phyloP scores from a whole-genome alignment of 441 rosid species.

The Euphorbia schlechtendalii region DNA sequence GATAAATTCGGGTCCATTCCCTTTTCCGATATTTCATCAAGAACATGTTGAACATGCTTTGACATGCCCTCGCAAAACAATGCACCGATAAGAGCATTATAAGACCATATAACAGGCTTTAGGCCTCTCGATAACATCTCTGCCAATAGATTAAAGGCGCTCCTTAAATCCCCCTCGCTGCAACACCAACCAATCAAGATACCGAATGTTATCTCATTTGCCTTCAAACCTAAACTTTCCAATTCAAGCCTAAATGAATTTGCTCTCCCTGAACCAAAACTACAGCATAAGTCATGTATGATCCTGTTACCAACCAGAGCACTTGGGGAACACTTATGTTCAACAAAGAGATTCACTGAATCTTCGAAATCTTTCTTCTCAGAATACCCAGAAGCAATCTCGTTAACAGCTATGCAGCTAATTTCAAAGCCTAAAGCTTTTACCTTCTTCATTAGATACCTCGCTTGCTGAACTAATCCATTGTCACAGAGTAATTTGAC shows the following conservation, averaged over 20 bases:
- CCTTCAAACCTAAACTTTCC: slow-evolving; percentile 47
- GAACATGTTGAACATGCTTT: slow-evolving; percentile 37
- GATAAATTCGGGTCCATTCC: slow-evolving; percentile 34
- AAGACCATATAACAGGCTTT: slow-evolving; percentile 41
- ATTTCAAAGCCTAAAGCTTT: slow-evolving; percentile 41
- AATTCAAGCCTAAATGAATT: slow-evolving; percentile 48
- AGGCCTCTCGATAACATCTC: slow-evolving; percentile 51
- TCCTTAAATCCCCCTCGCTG: slow-evolving; percentile 43
- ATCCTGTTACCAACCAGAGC: slow-evolving; percentile 50
- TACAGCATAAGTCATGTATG: slow-evolving; percentile 40
- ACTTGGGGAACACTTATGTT: slow-evolving; percentile 41
- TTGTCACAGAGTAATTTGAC: slow-evolving; percentile 50
- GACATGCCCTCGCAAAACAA: slow-evolving; percentile 51
- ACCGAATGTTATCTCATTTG: slow-evolving; percentile 57
- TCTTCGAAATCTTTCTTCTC: slow-evolving; percentile 76
- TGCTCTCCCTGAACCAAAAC: slow-evolving; percentile 51
- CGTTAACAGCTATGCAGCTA: slow-evolving; percentile 33
- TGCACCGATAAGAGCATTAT: slow-evolving; percentile 51
- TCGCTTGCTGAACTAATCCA: slow-evolving; percentile 57
- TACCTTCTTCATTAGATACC: slow-evolving; percentile 50
- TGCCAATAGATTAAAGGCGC: slow-evolving; percentile 45
- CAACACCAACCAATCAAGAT: slow-evolving; percentile 70
- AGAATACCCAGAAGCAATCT: slow-evolving; percentile 52
- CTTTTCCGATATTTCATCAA: slow-evolving; percentile 55
- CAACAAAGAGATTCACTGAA: slow-evolving; percentile 43